These are phyloP conservation scores for Fagus sylvatica DNA, from an alignment of 306 rosid species.

Conservation along the genomic window DNA sequence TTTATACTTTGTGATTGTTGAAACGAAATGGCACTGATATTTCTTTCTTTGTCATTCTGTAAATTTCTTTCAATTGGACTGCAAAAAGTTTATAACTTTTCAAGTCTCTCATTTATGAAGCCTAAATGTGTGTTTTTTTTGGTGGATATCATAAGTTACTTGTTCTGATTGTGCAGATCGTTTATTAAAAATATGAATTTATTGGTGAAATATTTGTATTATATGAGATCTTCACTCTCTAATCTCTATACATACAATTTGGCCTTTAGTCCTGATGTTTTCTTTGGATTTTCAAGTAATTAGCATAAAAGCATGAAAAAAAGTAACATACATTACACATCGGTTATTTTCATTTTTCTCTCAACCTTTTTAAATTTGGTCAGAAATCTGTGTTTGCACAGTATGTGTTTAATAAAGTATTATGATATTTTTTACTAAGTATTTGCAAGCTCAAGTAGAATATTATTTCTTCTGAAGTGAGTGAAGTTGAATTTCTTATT, in stretches of 20 bases:
- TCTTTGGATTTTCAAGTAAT: neutral
- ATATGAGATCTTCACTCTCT: neutral
- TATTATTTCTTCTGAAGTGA: neutral
- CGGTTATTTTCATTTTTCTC: neutral
- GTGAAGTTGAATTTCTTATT: too few relatives aligned
- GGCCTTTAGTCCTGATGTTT: neutral
- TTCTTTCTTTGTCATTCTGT: neutral
- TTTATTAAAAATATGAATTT: neutral
- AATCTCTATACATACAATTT: neutral
- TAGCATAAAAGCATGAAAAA: neutral
- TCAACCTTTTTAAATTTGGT: neutral
- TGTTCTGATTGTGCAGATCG: neutral
- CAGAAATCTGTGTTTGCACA: neutral
- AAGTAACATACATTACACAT: neutral
- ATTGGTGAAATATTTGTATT: neutral
- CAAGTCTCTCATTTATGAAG: neutral
- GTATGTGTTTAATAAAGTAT: neutral
- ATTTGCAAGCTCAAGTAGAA: neutral
- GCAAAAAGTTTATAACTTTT: neutral
- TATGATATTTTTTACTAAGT: neutral
- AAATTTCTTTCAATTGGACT: neutral
- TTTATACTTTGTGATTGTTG: neutral
- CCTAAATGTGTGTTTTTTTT: neutral
- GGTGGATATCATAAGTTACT: neutral
- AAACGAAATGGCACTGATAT: constrained; percentile 2